Evolutionary conservation across 352 stramenopile genomes (phyloP).

Genomic region (Phytopythium boreale): DNA sequence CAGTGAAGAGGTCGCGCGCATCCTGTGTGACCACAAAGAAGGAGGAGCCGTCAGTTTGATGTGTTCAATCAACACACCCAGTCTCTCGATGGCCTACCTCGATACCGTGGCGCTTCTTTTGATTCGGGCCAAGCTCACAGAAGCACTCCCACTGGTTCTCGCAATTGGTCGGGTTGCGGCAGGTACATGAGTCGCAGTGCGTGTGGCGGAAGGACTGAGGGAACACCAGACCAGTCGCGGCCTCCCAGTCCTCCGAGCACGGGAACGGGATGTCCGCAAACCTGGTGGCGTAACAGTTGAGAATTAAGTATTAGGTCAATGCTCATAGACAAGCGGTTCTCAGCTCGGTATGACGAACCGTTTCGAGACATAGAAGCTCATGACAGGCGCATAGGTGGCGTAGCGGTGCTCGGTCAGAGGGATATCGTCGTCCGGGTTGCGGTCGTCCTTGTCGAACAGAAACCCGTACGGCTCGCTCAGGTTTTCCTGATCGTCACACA

Average conservation of each 20-base stretch:
- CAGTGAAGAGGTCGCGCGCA: constrained; percentile 94
- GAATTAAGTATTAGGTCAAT: too few species aligned
- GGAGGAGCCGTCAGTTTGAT: neutral
- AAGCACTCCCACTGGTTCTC: constrained; percentile 83
- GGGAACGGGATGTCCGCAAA: constrained; percentile 98
- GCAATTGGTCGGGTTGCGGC: constrained; percentile 56
- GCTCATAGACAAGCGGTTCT: too few species aligned
- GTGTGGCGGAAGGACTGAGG: constrained; percentile 90
- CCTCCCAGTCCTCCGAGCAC: constrained; percentile 95
- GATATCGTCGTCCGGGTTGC: constrained; percentile 92
- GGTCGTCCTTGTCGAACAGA: constrained; percentile 97
- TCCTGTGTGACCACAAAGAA: neutral
- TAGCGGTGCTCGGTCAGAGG: constrained; percentile 90
- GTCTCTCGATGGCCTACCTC: constrained; percentile 14
- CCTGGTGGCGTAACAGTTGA: constrained; percentile 13
- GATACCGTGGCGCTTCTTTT: constrained; percentile 73
- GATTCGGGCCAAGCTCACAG: constrained; percentile 52
- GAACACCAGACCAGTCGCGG: constrained; percentile 89
- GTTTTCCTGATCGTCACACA: constrained; percentile 72
- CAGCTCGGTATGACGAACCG: constrained; percentile 21
- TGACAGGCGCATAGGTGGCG: constrained; percentile 94
- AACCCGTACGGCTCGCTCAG: constrained; percentile 97
- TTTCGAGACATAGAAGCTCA: constrained; percentile 96
- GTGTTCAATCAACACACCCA: neutral
- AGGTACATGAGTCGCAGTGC: constrained; percentile 77